Conservation (phyloP, 2,329 filamentous ascomycete species). For the Talaromyces sp. region DNA sequence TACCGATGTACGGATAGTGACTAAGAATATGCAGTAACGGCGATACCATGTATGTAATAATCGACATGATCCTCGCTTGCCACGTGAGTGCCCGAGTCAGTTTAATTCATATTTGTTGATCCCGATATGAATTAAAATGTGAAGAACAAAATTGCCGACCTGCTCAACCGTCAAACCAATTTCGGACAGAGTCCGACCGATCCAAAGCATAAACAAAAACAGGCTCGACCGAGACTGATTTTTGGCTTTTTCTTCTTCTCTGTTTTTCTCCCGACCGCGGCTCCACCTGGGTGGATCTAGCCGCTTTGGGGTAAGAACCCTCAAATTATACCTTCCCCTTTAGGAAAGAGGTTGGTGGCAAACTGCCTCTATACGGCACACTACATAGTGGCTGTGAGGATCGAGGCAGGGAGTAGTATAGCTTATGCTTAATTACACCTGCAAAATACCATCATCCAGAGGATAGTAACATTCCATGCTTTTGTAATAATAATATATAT, state of each 20-base stretch:
- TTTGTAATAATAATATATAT: neutral
- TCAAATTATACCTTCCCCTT: neutral
- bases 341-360: neutral
- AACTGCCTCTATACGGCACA: neutral
- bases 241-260: neutral
- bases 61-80: neutral
- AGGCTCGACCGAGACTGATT: neutral
- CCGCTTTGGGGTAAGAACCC: neutral
- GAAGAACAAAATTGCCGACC: neutral
- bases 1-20: neutral
- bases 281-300: neutral
- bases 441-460: neutral
- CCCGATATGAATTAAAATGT: neutral
- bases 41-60: neutral
- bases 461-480: neutral
- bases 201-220: neutral
- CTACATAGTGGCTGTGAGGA: too few relatives aligned
- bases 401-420: too few relatives aligned
- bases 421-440: neutral
- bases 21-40: neutral
- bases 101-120: neutral
- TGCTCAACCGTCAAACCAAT: neutral
- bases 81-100: neutral
- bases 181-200: neutral
- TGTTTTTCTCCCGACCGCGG: neutral